Evolutionary conservation across 2,329 filamentous ascomycete species (phyloP).

Genomic region (Dactylonectria macrodidyma): DNA sequence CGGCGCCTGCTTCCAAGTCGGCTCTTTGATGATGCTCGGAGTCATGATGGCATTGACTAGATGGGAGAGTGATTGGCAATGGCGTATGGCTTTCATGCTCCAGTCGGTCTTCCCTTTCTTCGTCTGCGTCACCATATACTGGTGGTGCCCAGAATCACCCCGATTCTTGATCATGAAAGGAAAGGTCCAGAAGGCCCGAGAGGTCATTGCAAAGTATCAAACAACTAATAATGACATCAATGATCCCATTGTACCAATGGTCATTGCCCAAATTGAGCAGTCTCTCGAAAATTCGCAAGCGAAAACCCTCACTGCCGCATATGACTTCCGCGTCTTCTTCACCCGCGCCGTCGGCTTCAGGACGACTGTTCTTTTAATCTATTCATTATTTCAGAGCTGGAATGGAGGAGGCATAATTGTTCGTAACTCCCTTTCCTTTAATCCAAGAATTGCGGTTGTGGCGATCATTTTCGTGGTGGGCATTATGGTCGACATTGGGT

Average conservation of each 20-base stretch:
- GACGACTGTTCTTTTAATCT: slow-evolving; percentile 35
- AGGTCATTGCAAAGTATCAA: slow-evolving; percentile 38
- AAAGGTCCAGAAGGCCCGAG: slow-evolving; percentile 37
- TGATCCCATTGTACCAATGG: slow-evolving; percentile 37
- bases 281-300: slow-evolving; percentile 37
- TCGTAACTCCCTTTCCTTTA: neutral
- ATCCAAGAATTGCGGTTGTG: neutral
- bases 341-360: slow-evolving; percentile 34
- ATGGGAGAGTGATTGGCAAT: slow-evolving; percentile 44
- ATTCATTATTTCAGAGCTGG: slow-evolving; percentile 42
- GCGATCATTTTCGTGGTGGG: neutral
- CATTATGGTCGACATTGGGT: neutral
- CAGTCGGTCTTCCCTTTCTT: slow-evolving; percentile 39
- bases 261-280: slow-evolving; percentile 42
- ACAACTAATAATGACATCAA: slow-evolving; percentile 39
- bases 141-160: slow-evolving; percentile 43
- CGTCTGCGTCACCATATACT: slow-evolving; percentile 41
- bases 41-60: slow-evolving; percentile 44
- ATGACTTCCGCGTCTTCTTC: slow-evolving; percentile 44
- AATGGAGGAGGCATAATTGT: slow-evolving; percentile 28
- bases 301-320: slow-evolving; percentile 29
- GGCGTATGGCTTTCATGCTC: slow-evolving; percentile 41
- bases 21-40: slow-evolving; percentile 39
- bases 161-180: slow-evolving; percentile 45
- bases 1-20: slow-evolving; percentile 45